phyloP scores from a whole-genome alignment of 2,329 filamentous ascomycete genomes.

The Alternaria sp. region DNA sequence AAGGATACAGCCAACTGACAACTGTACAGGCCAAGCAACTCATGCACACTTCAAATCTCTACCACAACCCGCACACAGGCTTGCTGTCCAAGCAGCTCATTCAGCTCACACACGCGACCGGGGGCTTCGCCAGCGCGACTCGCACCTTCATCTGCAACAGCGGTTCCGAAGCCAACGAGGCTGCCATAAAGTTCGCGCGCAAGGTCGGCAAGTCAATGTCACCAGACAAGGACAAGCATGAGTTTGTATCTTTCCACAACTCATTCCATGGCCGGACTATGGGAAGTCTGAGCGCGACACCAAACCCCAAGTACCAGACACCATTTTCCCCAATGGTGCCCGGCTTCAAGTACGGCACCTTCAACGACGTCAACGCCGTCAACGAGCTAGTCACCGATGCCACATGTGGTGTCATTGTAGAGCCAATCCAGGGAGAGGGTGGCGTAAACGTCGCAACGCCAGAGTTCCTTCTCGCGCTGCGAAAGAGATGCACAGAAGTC shows the following conservation, averaged over 20 bases:
- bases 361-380: constrained; percentile 80
- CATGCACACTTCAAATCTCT: constrained; percentile 93
- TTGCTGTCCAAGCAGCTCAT: constrained; percentile 86
- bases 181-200: constrained; percentile 94
- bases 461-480: constrained; percentile 85
- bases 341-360: constrained; percentile 85
- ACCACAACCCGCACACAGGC: constrained; percentile 96
- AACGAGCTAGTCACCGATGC: constrained; percentile 78
- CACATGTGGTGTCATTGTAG: constrained; percentile 93
- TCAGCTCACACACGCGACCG: constrained; percentile 78
- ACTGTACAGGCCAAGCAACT: constrained; percentile 67
- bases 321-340: constrained; percentile 96
- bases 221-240: constrained; percentile 74
- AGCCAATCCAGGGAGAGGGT: constrained; percentile 97
- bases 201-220: constrained; percentile 84
- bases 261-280: constrained; percentile 98
- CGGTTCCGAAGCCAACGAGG: constrained; percentile 96
- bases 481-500: constrained; percentile 82
- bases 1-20: constrained; percentile 19
- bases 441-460: constrained; percentile 85
- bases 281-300: constrained; percentile 93
- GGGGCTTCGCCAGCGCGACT: constrained; percentile 80
- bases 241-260: constrained; percentile 88
- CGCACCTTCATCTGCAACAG: constrained; percentile 96
- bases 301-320: constrained; percentile 96